Conservation (phyloP, 495 filamentous ascomycete species). For the Gamarada debralockiae region DNA sequence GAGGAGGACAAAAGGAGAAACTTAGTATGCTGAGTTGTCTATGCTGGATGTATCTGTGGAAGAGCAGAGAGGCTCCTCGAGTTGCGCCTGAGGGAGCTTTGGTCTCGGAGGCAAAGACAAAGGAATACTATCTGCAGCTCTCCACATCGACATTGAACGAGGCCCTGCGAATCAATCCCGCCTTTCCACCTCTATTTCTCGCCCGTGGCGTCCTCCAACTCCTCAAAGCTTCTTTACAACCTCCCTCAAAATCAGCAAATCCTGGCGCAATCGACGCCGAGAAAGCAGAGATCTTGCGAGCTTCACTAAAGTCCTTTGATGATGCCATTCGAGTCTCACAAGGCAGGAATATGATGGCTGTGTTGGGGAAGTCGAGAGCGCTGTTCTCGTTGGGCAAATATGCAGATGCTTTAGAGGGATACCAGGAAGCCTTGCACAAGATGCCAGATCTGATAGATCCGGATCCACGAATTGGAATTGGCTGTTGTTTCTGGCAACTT, state of each 20-base stretch:
- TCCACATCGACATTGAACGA: conserved; percentile 90
- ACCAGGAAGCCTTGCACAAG: conserved; percentile 80
- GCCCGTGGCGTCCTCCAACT: conserved; percentile 89
- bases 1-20: conserved; percentile 74
- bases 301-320: conserved; percentile 87
- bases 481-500: conserved; percentile 93
- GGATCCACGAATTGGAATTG: conserved; percentile 91
- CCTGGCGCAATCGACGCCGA: conserved; percentile 66
- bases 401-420: conserved; percentile 73
- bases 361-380: conserved; percentile 79
- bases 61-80: conserved; percentile 87
- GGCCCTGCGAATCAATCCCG: conserved; percentile 86
- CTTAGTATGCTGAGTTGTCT: conserved; percentile 77
- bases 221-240: conserved; percentile 78
- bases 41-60: conserved; percentile 90
- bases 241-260: conserved; percentile 61
- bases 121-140: conserved; percentile 88
- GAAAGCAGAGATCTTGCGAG: conserved; percentile 72
- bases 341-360: conserved; percentile 83
- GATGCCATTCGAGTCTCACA: conserved; percentile 81
- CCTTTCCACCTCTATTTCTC: conserved; percentile 81
- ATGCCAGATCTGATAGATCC: conserved; percentile 89
- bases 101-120: conserved; percentile 72
- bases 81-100: conserved; percentile 55
- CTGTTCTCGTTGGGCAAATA: conserved; percentile 81